Conservation (phyloP, 352 stramenopile genomes). For the Globisporangium parvum region DNA sequence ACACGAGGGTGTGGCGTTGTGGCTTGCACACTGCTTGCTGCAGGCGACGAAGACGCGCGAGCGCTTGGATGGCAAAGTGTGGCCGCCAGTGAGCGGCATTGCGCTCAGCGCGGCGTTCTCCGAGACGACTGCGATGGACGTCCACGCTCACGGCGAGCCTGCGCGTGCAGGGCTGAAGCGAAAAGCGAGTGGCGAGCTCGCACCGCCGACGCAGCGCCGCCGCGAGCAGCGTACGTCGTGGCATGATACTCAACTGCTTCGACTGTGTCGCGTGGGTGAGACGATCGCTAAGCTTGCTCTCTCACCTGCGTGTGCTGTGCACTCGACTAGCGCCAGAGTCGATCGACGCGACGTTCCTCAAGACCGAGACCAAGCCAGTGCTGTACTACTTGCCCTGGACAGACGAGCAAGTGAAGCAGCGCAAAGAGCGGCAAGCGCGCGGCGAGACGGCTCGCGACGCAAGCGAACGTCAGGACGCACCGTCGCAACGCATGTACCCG, state of each 20-base stretch:
- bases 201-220: background rate
- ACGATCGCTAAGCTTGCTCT: background rate
- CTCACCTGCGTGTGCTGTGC: background rate
- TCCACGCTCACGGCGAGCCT: conserved; percentile 27
- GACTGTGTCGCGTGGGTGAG: too few species aligned
- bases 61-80: conserved; percentile 47
- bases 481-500: background rate
- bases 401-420: conserved; percentile 58
- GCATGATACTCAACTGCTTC: background rate
- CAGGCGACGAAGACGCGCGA: conserved; percentile 45
- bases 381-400: conserved; percentile 78
- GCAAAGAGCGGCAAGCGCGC: conserved; percentile 14
- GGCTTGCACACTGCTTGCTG: background rate
- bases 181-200: conserved; percentile 16
- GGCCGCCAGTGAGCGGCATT: conserved; percentile 56
- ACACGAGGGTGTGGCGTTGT: too few species aligned
- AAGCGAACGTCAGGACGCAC: background rate
- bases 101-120: conserved; percentile 32
- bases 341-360: conserved; percentile 73
- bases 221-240: background rate
- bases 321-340: conserved; percentile 22
- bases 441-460: background rate
- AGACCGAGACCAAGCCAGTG: conserved; percentile 70
- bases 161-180: conserved; percentile 16
- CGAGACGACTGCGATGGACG: conserved; percentile 40